phyloP scores from a whole-genome alignment of 345 rosid genomes.

The Conringia planisiliqua region DNA sequence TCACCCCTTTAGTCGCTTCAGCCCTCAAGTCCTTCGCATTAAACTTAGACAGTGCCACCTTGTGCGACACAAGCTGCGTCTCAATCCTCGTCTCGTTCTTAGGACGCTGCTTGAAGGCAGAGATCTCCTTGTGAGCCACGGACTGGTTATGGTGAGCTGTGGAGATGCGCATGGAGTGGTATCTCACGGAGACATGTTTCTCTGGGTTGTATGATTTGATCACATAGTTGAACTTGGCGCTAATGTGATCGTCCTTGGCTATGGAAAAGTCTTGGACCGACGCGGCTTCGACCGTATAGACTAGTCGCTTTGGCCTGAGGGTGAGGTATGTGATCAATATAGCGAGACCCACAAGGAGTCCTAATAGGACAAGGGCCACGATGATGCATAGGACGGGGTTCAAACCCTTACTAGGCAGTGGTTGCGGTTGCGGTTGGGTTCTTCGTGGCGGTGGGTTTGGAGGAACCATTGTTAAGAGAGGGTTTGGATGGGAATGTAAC shows the following conservation, averaged over 20 bases:
- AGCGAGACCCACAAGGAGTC: conserved; percentile 47
- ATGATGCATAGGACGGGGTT: conserved; percentile 33
- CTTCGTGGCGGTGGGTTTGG: conserved; percentile 24
- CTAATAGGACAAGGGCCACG: conserved; percentile 27
- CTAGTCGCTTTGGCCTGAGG: conserved; percentile 55
- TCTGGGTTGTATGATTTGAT: conserved; percentile 63
- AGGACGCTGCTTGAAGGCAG: conserved; percentile 65
- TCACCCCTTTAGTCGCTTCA: conserved; percentile 41
- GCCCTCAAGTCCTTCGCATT: conserved; percentile 43
- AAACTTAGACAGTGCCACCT: conserved; percentile 40
- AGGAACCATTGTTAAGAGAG: conserved; percentile 25
- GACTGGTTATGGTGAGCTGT: conserved; percentile 54
- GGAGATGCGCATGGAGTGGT: conserved; percentile 53
- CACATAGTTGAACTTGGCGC: conserved; percentile 53
- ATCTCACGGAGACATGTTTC: conserved; percentile 52
- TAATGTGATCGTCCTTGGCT: conserved; percentile 49
- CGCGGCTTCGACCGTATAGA: conserved; percentile 53
- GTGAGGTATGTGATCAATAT: conserved; percentile 66
- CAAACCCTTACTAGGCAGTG: conserved; percentile 16
- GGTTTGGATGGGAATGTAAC: background rate
- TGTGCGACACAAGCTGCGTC: conserved; percentile 44
- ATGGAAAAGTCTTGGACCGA: conserved; percentile 50
- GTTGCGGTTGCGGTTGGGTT: conserved; percentile 32
- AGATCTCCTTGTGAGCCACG: conserved; percentile 44
- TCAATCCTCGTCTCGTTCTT: conserved; percentile 54